Conservation (phyloP, 192 early-diverging fungal genomes). For the Dispira simplex region DNA sequence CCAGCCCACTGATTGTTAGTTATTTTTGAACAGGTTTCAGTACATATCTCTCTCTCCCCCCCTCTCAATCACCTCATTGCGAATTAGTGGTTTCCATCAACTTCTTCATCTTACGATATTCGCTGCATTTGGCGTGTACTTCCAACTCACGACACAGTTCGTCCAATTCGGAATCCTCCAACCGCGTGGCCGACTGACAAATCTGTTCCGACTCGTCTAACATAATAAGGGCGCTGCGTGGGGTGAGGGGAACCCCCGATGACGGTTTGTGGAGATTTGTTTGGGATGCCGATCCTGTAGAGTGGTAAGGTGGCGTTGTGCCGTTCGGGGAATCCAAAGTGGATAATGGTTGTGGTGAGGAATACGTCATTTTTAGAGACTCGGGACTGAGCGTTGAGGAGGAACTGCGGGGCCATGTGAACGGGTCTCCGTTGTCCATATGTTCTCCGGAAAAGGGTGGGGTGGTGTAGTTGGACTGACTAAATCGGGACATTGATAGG, state of each 20-base stretch:
- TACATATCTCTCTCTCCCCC: no score
- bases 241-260: no score
- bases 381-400: neutral
- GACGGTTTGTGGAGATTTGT: no score
- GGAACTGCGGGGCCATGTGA: neutral
- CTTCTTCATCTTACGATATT: slow-evolving; percentile 21
- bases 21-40: no score
- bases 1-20: no score
- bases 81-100: slow-evolving; percentile 10
- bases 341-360: no score
- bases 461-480: neutral
- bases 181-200: neutral
- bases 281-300: no score
- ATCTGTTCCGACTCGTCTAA: slow-evolving; percentile 1
- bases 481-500: no score
- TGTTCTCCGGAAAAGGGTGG: neutral
- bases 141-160: slow-evolving; percentile 11
- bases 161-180: slow-evolving; percentile 10
- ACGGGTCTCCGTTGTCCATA: neutral
- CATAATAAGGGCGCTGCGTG: neutral
- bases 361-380: no score
- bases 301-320: no score
- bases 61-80: neutral
- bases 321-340: no score
- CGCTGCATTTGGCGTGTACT: slow-evolving; percentile 14